Evolutionary conservation across 768 basidiomycete genomes (phyloP).

Genomic region (Coprinopsis sp.): DNA sequence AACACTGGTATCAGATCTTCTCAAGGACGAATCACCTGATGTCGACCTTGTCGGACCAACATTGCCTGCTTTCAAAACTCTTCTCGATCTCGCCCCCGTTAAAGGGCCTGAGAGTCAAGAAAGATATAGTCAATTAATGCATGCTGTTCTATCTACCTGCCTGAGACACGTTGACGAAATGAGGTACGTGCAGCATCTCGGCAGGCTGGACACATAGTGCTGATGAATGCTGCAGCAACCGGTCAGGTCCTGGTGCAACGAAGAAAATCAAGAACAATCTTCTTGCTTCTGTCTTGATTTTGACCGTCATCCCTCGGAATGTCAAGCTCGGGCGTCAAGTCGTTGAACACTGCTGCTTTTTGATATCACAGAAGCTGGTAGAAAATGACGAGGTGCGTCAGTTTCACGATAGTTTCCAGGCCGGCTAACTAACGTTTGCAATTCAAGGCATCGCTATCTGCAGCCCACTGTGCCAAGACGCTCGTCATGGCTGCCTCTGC

Average conservation of each 20-base stretch:
- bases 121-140: constrained; percentile 56
- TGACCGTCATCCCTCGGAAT: constrained; percentile 70
- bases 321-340: constrained; percentile 67
- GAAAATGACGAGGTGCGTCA: constrained; percentile 61
- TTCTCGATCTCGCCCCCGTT: constrained; percentile 54
- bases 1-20: constrained; percentile 45
- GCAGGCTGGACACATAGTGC: neutral
- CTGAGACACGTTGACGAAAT: constrained; percentile 86
- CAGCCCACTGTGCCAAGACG: constrained; percentile 87
- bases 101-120: constrained; percentile 38
- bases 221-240: constrained; percentile 49
- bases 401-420: neutral
- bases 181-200: constrained; percentile 50
- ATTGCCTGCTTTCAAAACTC: constrained; percentile 70
- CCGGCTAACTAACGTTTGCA: neutral
- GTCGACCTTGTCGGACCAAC: constrained; percentile 78
- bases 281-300: constrained; percentile 75
- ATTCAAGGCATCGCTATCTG: constrained; percentile 69
- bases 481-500: constrained; percentile 67
- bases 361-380: constrained; percentile 76
- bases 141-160: constrained; percentile 83
- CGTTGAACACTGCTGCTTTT: constrained; percentile 80
- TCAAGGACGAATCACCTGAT: constrained; percentile 82
- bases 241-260: constrained; percentile 67
- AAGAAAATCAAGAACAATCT: constrained; percentile 91